A percentile compares a stretch with the other conserved stretches of the same genome.
Evolutionary conservation across 2,329 filamentous ascomycete genomes (phyloP).

Genomic region (Colletotrichum sojae): DNA sequence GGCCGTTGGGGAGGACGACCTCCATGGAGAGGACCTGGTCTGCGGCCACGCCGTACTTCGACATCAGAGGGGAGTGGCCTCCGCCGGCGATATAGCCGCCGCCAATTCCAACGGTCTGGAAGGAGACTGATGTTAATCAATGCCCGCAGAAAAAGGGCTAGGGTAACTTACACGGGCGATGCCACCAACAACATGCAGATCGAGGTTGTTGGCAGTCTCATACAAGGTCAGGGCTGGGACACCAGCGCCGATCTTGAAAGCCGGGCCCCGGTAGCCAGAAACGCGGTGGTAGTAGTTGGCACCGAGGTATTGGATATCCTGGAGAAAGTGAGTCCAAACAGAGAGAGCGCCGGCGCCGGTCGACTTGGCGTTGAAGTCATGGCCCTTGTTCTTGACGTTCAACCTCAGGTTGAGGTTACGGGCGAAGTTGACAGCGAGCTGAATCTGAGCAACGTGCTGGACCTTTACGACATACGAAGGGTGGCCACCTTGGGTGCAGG

Average conservation of each 20-base stretch:
- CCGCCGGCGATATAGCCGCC: conserved; percentile 52
- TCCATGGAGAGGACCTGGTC: conserved; percentile 54
- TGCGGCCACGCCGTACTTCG: conserved; percentile 50
- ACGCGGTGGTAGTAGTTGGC: conserved; percentile 46
- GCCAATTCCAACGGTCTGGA: conserved; percentile 46
- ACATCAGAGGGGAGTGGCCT: conserved; percentile 49
- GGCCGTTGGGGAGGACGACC: conserved; percentile 52
- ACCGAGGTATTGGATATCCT: conserved; percentile 17
- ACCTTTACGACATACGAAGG: conserved; percentile 46
- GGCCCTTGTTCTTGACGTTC: conserved; percentile 49
- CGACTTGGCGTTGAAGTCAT: conserved; percentile 33
- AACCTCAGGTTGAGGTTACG: conserved; percentile 54
- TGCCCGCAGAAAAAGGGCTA: too few species aligned
- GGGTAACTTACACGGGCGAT: conserved; percentile 58
- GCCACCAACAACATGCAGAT: conserved; percentile 47
- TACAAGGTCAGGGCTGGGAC: conserved; percentile 47
- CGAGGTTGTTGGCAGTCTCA: conserved; percentile 40
- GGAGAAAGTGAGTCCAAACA: conserved; percentile 19
- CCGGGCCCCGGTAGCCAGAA: conserved; percentile 39
- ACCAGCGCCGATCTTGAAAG: conserved; percentile 49
- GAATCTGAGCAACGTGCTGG: conserved; percentile 41
- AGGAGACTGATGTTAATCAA: conserved; percentile 40
- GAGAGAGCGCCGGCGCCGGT: conserved; percentile 14
- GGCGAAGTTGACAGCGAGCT: conserved; percentile 39
- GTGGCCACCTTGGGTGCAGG: conserved; percentile 43